Percentiles rank a stretch among this genome's conserved stretches.
Conservation (phyloP, 441 rosid species). For the Manihot esculenta region DNA sequence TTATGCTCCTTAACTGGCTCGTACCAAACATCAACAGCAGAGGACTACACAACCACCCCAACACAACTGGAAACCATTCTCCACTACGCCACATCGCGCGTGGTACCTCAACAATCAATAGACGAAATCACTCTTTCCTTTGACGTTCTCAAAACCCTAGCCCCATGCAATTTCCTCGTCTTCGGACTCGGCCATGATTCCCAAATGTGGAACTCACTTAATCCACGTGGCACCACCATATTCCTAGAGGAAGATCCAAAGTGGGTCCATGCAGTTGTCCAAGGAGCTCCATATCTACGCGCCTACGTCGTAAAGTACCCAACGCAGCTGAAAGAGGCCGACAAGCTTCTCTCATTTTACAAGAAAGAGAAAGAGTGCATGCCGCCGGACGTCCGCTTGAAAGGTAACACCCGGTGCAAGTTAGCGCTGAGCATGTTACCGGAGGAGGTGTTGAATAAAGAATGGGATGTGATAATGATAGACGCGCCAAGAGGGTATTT, state of each 20-base stretch:
- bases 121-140: slow-evolving; percentile 64
- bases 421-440: slow-evolving; percentile 54
- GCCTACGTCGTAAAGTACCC: slow-evolving; percentile 64
- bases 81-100: slow-evolving; percentile 77
- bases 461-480: slow-evolving; percentile 74
- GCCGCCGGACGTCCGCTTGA: slow-evolving; percentile 41
- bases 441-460: slow-evolving; percentile 50
- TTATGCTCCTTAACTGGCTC: slow-evolving; percentile 4
- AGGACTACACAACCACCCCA: slow-evolving; percentile 39
- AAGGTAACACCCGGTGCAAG: slow-evolving; percentile 48
- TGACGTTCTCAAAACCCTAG: slow-evolving; percentile 47
- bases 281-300: slow-evolving; percentile 43
- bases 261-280: slow-evolving; percentile 62
- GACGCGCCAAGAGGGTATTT: slow-evolving; percentile 69
- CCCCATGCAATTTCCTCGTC: slow-evolving; percentile 86
- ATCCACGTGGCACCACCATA: slow-evolving; percentile 71
- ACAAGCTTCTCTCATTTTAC: slow-evolving; percentile 44
- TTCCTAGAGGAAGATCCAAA: slow-evolving; percentile 87
- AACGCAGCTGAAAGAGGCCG: slow-evolving; percentile 64
- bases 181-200: slow-evolving; percentile 90
- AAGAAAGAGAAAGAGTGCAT: slow-evolving; percentile 47
- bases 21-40: slow-evolving; percentile 15
- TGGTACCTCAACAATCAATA: slow-evolving; percentile 68
- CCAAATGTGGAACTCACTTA: slow-evolving; percentile 84
- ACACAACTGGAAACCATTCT: slow-evolving; percentile 70